These are phyloP conservation scores for Nakaseomyces kungkrabaensis DNA, from an alignment of 1,139 yeast species.

Conservation along the genomic window DNA sequence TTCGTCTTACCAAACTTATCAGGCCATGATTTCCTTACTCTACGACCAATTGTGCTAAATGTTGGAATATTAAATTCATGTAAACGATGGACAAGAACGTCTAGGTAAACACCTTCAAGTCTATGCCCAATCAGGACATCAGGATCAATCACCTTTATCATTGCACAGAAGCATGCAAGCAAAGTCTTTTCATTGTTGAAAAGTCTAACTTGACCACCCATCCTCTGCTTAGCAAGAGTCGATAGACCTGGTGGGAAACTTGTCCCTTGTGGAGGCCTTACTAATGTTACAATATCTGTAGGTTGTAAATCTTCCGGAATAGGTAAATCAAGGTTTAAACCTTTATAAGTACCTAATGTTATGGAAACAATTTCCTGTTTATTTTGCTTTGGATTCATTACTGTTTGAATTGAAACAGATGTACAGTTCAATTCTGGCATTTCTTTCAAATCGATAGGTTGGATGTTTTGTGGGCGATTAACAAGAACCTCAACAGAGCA, in stretches of 20 bases:
- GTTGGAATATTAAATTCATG: slow-evolving; percentile 58
- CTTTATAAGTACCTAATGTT: slow-evolving; percentile 57
- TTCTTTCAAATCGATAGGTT: slow-evolving; percentile 39
- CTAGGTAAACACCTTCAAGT: slow-evolving; percentile 68
- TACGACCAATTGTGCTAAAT: slow-evolving; percentile 82
- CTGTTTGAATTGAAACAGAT: slow-evolving; percentile 71
- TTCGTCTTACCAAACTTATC: slow-evolving; percentile 51
- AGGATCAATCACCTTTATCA: slow-evolving; percentile 68
- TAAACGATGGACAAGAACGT: slow-evolving; percentile 75
- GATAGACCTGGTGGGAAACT: slow-evolving; percentile 31
- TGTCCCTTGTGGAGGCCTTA: slow-evolving; percentile 76
- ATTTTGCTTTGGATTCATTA: slow-evolving; percentile 58
- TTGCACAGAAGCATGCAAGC: slow-evolving; percentile 62
- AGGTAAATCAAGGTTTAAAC: slow-evolving; percentile 66
- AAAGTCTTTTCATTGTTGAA: slow-evolving; percentile 68
- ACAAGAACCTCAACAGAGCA: slow-evolving; percentile 68
- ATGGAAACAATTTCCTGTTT: slow-evolving; percentile 84
- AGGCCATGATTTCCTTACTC: slow-evolving; percentile 69
- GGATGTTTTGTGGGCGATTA: slow-evolving; percentile 39
- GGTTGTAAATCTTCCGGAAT: slow-evolving; percentile 48
- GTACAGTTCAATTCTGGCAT: slow-evolving; percentile 63
- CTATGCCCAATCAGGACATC: slow-evolving; percentile 87
- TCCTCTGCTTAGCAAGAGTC: slow-evolving; percentile 23
- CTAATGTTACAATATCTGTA: slow-evolving; percentile 51
- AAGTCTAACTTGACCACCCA: slow-evolving; percentile 36